A percentile compares a stretch with the other conserved stretches of the same genome.
Conservation (phyloP, 2,329 filamentous ascomycete species). For the Colletotrichum lentis region DNA sequence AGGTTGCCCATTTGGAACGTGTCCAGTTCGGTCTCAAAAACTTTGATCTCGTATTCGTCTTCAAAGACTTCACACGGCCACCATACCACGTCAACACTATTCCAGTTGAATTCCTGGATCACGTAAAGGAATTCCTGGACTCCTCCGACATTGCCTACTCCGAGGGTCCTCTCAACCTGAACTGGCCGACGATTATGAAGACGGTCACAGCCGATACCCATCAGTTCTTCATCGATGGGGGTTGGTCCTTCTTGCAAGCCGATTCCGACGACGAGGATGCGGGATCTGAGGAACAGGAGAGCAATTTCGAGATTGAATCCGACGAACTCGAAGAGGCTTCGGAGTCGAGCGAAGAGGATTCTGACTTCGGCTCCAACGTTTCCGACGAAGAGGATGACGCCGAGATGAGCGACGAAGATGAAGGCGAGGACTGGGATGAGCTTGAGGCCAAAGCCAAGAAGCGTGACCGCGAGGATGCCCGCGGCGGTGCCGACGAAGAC, state of each 20-base stretch:
- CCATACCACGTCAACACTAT: slow-evolving; percentile 98
- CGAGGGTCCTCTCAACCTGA: slow-evolving; percentile 95
- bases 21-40: slow-evolving; percentile 98
- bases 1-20: slow-evolving; percentile 94
- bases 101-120: slow-evolving; percentile 91
- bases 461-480: slow-evolving; percentile 72
- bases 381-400: slow-evolving; percentile 83
- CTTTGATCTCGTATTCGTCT: slow-evolving; percentile 97
- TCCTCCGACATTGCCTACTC: slow-evolving; percentile 93
- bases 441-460: slow-evolving; percentile 90
- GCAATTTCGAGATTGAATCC: slow-evolving; percentile 89
- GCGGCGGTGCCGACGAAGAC: slow-evolving; percentile 86
- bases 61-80: slow-evolving; percentile 93
- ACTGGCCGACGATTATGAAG: slow-evolving; percentile 99
- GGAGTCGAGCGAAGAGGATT: slow-evolving; percentile 81
- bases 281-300: slow-evolving; percentile 87
- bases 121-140: slow-evolving; percentile 97
- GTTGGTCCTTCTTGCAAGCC: slow-evolving; percentile 89
- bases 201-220: slow-evolving; percentile 94
- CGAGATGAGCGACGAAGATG: slow-evolving; percentile 77
- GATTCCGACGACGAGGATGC: slow-evolving; percentile 86
- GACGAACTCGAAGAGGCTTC: slow-evolving; percentile 85
- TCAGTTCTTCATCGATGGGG: slow-evolving; percentile 92
- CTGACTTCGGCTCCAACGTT: slow-evolving; percentile 91
- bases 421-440: slow-evolving; percentile 93